Conservation (phyloP, 2,329 filamentous ascomycete genomes). For the Colletotrichum sojae region DNA sequence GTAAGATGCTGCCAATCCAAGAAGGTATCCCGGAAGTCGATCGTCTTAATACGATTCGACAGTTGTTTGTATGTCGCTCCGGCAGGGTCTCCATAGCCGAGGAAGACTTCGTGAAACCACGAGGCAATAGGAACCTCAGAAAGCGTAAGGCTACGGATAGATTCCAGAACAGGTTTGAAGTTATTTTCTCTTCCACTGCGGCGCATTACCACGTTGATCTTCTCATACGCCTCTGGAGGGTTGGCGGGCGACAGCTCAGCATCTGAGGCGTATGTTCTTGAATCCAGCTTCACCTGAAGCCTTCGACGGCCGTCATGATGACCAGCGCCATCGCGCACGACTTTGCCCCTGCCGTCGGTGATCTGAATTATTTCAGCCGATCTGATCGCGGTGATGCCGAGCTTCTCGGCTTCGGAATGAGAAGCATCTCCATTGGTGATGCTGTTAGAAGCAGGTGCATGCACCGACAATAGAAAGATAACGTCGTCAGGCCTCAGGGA, state of each 20-base stretch:
- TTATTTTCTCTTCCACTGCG: slow-evolving; percentile 94
- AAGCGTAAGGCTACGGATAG: slow-evolving; percentile 87
- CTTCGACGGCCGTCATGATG: slow-evolving; percentile 78
- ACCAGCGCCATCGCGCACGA: slow-evolving; percentile 74
- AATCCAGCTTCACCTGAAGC: slow-evolving; percentile 86
- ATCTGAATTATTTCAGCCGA: slow-evolving; percentile 89
- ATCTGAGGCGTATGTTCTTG: slow-evolving; percentile 83
- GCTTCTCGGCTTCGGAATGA: slow-evolving; percentile 68
- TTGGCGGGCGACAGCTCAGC: slow-evolving; percentile 74
- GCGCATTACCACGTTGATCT: slow-evolving; percentile 88
- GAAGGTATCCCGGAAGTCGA: slow-evolving; percentile 96
- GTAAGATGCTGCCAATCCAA: slow-evolving; percentile 95
- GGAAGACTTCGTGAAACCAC: slow-evolving; percentile 96
- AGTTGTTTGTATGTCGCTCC: slow-evolving; percentile 89
- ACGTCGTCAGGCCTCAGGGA: slow-evolving; percentile 88
- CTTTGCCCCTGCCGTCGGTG: slow-evolving; percentile 85
- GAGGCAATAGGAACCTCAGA: slow-evolving; percentile 88
- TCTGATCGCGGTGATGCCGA: slow-evolving; percentile 80
- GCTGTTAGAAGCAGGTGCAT: slow-evolving; percentile 68
- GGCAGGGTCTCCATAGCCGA: slow-evolving; percentile 96
- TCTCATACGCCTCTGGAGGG: slow-evolving; percentile 85
- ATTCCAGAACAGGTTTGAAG: slow-evolving; percentile 93
- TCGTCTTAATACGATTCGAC: slow-evolving; percentile 79
- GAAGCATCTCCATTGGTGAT: slow-evolving; percentile 66
- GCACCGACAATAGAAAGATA: slow-evolving; percentile 86